Conservation (phyloP, 2,329 filamentous ascomycete species). For the Aspergillus awamori region DNA sequence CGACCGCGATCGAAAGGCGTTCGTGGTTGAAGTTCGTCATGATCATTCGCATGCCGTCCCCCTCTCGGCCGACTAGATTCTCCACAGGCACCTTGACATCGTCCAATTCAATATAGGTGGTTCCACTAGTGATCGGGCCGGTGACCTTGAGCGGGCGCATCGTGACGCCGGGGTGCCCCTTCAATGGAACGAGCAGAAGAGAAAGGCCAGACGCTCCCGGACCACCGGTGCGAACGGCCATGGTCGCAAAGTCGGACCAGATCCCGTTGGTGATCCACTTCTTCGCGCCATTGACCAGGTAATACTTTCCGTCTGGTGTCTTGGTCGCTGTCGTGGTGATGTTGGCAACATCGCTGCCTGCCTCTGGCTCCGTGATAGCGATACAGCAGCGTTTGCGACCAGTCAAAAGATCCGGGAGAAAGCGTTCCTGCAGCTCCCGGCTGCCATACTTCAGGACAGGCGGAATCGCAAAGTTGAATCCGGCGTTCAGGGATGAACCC, state of each 20-base stretch:
- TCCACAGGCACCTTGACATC: slow-evolving; percentile 71
- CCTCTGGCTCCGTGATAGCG: slow-evolving; percentile 76
- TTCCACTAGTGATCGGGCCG: slow-evolving; percentile 67
- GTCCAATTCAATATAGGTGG: slow-evolving; percentile 75
- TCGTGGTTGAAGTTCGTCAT: slow-evolving; percentile 85
- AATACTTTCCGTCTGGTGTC: slow-evolving; percentile 65
- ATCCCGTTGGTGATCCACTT: slow-evolving; percentile 79
- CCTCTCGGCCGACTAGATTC: slow-evolving; percentile 71
- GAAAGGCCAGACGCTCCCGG: slow-evolving; percentile 65
- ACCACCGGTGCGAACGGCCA: slow-evolving; percentile 74
- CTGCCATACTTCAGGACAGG: slow-evolving; percentile 71
- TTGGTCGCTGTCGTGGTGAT: slow-evolving; percentile 69
- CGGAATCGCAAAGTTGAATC: slow-evolving; percentile 72
- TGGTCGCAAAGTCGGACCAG: slow-evolving; percentile 68
- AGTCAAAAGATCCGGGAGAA: slow-evolving; percentile 68
- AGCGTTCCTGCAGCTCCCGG: slow-evolving; percentile 63
- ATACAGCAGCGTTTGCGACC: slow-evolving; percentile 71
- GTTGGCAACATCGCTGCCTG: slow-evolving; percentile 73
- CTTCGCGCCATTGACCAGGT: slow-evolving; percentile 74
- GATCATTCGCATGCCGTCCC: slow-evolving; percentile 71
- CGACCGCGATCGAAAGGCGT: slow-evolving; percentile 67
- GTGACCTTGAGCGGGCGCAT: slow-evolving; percentile 70
- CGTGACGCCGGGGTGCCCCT: slow-evolving; percentile 65
- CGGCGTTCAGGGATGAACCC: slow-evolving; percentile 66
- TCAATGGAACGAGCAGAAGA: slow-evolving; percentile 71